phyloP scores from a whole-genome alignment of 164 flowering plant species.

The Aristolochia fimbriata region DNA sequence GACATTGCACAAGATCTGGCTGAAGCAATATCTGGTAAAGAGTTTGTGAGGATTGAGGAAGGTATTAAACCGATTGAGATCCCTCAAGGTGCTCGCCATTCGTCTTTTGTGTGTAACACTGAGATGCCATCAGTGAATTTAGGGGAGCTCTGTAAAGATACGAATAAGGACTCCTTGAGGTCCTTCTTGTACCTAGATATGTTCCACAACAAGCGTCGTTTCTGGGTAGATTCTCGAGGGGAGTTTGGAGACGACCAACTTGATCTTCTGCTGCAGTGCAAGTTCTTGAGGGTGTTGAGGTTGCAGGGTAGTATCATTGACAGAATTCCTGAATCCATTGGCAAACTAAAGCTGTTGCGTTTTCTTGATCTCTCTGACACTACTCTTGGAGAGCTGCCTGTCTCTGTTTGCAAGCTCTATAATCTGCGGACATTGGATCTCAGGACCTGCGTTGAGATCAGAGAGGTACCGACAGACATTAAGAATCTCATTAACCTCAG shows the following conservation, averaged over 20 bases:
- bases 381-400: slow-evolving; percentile 4
- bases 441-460: not conserved
- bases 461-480: slow-evolving; percentile 6
- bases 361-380: slow-evolving; percentile 6
- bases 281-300: slow-evolving; percentile 1
- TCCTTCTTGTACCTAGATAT: no score
- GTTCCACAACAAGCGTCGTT: no score
- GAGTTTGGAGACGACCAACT: not conserved
- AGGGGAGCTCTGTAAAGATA: no score
- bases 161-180: no score
- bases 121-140: not conserved
- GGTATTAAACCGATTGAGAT: not conserved
- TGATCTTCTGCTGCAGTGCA: not conserved
- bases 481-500: slow-evolving; percentile 7
- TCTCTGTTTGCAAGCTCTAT: not conserved
- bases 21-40: not conserved
- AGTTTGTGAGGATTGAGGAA: not conserved
- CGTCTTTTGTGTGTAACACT: not conserved
- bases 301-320: not conserved
- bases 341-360: slow-evolving; percentile 7
- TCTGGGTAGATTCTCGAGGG: not conserved
- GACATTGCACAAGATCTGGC: slow-evolving; percentile 3
- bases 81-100: slow-evolving; percentile 2
- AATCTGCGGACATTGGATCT: slow-evolving; percentile 4
- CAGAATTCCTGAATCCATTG: slow-evolving; percentile 2